Evolutionary conservation across 257 asterid genomes (phyloP).

Genomic region (Scutellaria baicalensis): DNA sequence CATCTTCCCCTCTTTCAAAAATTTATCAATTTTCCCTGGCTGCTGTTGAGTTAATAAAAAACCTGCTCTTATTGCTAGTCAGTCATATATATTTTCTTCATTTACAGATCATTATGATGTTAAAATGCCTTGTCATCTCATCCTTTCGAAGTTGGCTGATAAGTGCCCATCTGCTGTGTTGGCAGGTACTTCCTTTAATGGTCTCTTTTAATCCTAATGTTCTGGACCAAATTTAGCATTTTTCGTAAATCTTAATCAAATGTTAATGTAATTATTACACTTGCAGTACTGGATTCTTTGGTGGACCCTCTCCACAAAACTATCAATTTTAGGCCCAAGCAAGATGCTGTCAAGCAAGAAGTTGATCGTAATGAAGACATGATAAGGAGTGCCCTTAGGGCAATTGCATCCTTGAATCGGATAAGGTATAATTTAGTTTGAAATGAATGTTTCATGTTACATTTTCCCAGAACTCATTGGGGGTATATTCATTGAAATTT

Average conservation of each 20-base stretch:
- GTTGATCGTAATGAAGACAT: conserved; percentile 98
- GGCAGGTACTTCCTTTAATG: conserved; percentile 51
- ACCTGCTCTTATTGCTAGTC: not conserved
- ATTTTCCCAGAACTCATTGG: not conserved
- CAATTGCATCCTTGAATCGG: conserved; percentile 85
- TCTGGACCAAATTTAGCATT: not conserved
- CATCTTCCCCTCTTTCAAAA: not conserved
- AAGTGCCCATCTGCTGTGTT: conserved; percentile 97
- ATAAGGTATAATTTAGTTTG: conserved; percentile 52
- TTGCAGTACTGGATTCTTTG: conserved; percentile 85
- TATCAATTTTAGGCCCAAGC: conserved; percentile 80
- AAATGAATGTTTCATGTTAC: not conserved
- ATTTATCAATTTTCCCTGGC: not conserved
- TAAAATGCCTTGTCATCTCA: conserved; percentile 99
- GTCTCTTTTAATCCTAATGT: not conserved
- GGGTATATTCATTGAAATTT: not conserved
- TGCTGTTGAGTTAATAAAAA: conserved; percentile 1
- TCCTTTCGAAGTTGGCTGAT: conserved; percentile 93
- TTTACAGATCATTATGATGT: conserved; percentile 93
- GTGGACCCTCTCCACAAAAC: conserved; percentile 95
- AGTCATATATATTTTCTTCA: not conserved
- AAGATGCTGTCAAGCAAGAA: conserved; percentile 98
- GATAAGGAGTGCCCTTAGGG: conserved; percentile 95
- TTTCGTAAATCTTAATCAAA: not conserved
- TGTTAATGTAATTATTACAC: conserved; percentile 13